Conservation (phyloP, 257 asterid genomes). For the Salvia rosmarinus region DNA sequence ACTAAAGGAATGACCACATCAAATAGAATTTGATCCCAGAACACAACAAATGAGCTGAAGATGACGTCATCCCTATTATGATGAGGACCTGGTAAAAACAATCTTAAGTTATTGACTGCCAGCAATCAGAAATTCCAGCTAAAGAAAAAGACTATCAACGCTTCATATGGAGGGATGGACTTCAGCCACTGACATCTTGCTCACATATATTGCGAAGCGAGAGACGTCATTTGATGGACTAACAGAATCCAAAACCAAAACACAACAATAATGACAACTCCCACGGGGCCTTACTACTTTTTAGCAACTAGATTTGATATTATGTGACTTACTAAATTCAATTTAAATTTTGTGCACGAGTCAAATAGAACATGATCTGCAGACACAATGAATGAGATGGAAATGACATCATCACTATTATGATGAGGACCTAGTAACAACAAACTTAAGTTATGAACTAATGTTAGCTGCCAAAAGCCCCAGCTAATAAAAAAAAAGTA, state of each 20-base stretch:
- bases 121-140: conserved; percentile 22
- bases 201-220: neutral
- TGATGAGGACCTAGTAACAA: conserved; percentile 7
- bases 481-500: no score
- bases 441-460: conserved; percentile 25
- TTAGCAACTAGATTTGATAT: neutral
- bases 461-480: neutral
- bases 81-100: conserved; percentile 20
- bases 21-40: conserved; percentile 4
- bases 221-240: conserved; percentile 16
- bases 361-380: neutral
- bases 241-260: neutral
- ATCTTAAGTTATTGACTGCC: conserved; percentile 10
- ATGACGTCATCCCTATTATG: conserved; percentile 18
- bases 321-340: conserved; percentile 3
- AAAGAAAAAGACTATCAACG: conserved; percentile 1
- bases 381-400: conserved; percentile 7
- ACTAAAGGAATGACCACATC: neutral
- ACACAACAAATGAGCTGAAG: conserved; percentile 9
- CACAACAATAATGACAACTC: neutral
- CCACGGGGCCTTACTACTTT: neutral
- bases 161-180: neutral
- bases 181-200: conserved; percentile 16
- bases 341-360: neutral
- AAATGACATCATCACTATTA: conserved; percentile 4